Percentiles rank a stretch among this genome's conserved stretches.
These are phyloP conservation scores for Boletellus deceptivus DNA, from an alignment of 1,284 basidiomycete species.

Conservation along the genomic window DNA sequence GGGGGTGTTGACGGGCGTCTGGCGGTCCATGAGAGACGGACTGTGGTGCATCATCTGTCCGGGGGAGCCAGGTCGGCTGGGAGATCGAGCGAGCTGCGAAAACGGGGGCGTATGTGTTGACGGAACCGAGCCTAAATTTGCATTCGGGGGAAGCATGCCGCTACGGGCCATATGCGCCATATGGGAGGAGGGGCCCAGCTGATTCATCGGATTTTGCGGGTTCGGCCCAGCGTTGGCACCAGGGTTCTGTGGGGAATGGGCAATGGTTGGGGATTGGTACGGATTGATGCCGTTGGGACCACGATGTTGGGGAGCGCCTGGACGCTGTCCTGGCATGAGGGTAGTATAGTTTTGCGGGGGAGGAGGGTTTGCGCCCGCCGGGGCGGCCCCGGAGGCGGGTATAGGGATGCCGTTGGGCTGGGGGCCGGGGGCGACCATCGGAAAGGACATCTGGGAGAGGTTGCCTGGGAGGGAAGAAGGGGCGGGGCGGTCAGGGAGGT, in stretches of 20 bases:
- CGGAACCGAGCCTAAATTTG: slow-evolving; percentile 37
- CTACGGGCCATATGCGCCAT: slow-evolving; percentile 43
- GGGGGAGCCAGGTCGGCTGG: slow-evolving; percentile 57
- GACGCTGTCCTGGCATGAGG: slow-evolving; percentile 35
- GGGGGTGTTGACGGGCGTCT: slow-evolving; percentile 33
- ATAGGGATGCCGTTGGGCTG: slow-evolving; percentile 46
- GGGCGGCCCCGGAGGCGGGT: slow-evolving; percentile 30
- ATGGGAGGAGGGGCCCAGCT: slow-evolving; percentile 50
- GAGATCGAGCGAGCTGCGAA: slow-evolving; percentile 45
- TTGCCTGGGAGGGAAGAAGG: slow-evolving; percentile 26
- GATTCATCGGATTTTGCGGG: slow-evolving; percentile 43
- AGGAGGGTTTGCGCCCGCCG: slow-evolving; percentile 24
- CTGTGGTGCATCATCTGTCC: slow-evolving; percentile 51
- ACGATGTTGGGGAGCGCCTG: slow-evolving; percentile 36
- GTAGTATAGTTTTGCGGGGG: slow-evolving; percentile 21
- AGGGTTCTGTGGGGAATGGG: slow-evolving; percentile 39
- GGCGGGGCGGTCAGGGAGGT: slow-evolving; percentile 33
- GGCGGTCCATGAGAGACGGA: slow-evolving; percentile 51
- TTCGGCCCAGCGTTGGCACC: slow-evolving; percentile 28
- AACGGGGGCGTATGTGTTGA: slow-evolving; percentile 40
- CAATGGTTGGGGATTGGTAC: slow-evolving; percentile 45
- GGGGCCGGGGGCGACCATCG: slow-evolving; percentile 28
- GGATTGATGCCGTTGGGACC: slow-evolving; percentile 39
- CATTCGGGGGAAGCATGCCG: slow-evolving; percentile 48
- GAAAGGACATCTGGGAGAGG: slow-evolving; percentile 32